Evolutionary conservation across 2,329 filamentous ascomycete species (phyloP), one percentile per base, ranked within the genome.

Genomic region (Fusarium decemcellulare): DNA sequence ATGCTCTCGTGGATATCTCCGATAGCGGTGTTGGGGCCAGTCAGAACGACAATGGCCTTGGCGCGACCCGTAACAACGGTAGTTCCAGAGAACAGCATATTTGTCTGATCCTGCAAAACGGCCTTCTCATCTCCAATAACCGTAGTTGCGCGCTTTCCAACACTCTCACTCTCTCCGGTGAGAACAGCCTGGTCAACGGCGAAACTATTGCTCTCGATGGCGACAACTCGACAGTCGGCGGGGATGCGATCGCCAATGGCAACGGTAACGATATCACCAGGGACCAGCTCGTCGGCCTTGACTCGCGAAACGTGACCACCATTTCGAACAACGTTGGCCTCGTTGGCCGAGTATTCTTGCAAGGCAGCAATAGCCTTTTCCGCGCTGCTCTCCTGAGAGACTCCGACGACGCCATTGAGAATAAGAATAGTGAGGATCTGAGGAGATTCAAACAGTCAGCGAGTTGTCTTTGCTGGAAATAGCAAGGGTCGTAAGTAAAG

Each of bases 1-100:
- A 99, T 99, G 85, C 95, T 98, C 83, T 98, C 96, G 79, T 99
- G 96, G 70, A 99, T 99, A 79, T 98, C 96, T 75, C 96, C 96
- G 81, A 99, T 99, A 39, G 96, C 96, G 29, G 96, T 99, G 76
- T 90, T 93, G 50, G 91, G 88, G 71, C 96, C 96, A 16, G 96
- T 99, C 77, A 97, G 82, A 67, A 94, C 95, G 29, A 99, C 96
- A 56, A 98, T 84, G 44, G 96, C 96, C 74, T 90, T 95, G 53
- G 96, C 97, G 79, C 95, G 93, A 67, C 96, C 96, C 70, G 93
- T 97, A 18, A 98, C 95, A 16, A 99, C 94, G 4, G 96, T 98
- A 7, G 97, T 99, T 75, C 97, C 97, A 2, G 97, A 99, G 83
- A 99, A 99, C 65, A 99, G 87, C 89, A 97, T 98, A 81, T 99